Base-by-base conservation (phyloP, 495 filamentous ascomycete genomes). In the Endocarpon pusillum region DNA sequence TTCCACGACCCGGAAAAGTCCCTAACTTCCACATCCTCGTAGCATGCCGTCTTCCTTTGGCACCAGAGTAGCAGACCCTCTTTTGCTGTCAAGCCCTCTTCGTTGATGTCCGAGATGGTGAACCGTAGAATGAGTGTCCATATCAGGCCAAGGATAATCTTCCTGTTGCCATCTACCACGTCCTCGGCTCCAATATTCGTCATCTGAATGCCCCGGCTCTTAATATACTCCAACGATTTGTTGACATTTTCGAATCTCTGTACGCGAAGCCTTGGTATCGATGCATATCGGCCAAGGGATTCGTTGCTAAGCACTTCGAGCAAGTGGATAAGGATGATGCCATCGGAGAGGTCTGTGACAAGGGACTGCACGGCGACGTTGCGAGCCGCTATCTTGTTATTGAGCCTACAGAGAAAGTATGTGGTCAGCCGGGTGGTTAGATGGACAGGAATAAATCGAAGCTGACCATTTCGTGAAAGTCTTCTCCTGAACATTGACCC, bases 231-330 rank as follows among this genome's bases (percentile, higher is more conserved):
- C 41, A 97, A 71, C 23, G 81, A 79, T 42, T 82, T 78, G 57
- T 97, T 96, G 55, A 89, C 89, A 69, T 97, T 97, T 59, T 97
- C 89, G 63, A 94, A 94, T 44, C 78, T 75, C 58, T 97, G 89
- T 39, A 97, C 91, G 28, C 89, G 84, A 40, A 97, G 67, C 58
- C 92, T 93, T 16, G 89, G 89, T 44, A 81, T 83, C 28, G 85
- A 78, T 33, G 89, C 89, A 72, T 97, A 97, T 57, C 84, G 78
- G 45, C 89, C 89, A 35, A 97, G 78, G 3, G 85, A 92, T 51
- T 94, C 87, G 41, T 75, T 71, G 22, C 86, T 82, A 26, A 97
- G 75, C 51, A 91, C 85, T 59, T 97, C 89, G 45, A 97, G 80
- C 27, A 97, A 69, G 55, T 97, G 89, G 52, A 97, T 87, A 44